Evolutionary conservation across 2,329 filamentous ascomycete species (phyloP).

Genomic region (Aspergillus uvarum): DNA sequence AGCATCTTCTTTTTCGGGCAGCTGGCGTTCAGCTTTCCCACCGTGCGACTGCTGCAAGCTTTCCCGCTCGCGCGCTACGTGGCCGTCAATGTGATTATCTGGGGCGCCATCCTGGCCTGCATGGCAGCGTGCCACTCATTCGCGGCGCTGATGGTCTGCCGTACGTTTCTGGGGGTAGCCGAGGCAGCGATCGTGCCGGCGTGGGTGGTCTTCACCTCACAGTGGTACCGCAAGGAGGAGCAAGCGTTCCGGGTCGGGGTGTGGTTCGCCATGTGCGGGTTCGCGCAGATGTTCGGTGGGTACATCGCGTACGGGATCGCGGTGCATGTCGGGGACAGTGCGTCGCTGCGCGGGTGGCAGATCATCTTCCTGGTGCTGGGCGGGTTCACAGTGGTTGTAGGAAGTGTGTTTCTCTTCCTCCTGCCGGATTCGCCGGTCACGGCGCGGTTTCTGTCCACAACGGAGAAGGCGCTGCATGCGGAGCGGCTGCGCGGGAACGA

Average conservation of each 20-base stretch:
- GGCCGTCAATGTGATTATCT: conserved; percentile 38
- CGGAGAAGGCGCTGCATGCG: conserved; percentile 32
- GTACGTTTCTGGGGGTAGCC: background rate
- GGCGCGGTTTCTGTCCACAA: conserved; percentile 32
- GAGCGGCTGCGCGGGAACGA: conserved; percentile 40
- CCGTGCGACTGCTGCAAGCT: conserved; percentile 38
- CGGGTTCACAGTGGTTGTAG: too few species aligned
- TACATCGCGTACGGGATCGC: conserved; percentile 39
- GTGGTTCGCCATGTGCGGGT: conserved; percentile 35
- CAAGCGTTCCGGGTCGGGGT: conserved; percentile 32
- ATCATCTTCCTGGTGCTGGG: too few species aligned
- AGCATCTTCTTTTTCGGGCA: conserved; percentile 28
- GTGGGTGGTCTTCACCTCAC: background rate
- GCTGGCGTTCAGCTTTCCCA: conserved; percentile 40
- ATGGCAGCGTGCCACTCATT: background rate
- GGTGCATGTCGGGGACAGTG: conserved; percentile 28
- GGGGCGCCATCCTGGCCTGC: conserved; percentile 29
- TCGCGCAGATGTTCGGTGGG: conserved; percentile 40
- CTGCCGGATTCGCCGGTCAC: conserved; percentile 38
- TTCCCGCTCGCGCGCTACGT: conserved; percentile 43
- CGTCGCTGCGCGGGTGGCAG: conserved; percentile 7
- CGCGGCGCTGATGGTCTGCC: too few species aligned
- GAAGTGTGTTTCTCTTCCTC: conserved; percentile 10
- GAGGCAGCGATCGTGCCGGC: background rate
- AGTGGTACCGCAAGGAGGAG: conserved; percentile 19